Conservation (phyloP, 2,329 filamentous ascomycete genomes). For the Scedosporium aurantiacum region DNA sequence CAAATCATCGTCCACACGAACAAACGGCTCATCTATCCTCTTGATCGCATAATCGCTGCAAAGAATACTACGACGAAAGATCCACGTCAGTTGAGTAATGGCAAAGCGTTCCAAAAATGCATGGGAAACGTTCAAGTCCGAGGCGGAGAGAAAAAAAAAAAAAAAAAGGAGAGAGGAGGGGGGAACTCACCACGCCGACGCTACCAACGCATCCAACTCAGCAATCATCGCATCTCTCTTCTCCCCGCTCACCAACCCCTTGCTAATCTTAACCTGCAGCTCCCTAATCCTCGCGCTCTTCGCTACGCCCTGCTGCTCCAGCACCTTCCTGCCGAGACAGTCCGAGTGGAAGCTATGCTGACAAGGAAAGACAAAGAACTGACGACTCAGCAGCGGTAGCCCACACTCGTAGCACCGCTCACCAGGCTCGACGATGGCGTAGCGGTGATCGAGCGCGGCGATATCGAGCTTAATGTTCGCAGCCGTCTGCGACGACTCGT, state of each 20-base stretch:
- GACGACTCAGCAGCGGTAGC: constrained; percentile 72
- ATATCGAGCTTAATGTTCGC: constrained; percentile 87
- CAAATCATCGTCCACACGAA: constrained; percentile 58
- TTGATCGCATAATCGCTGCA: constrained; percentile 94
- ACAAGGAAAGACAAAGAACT: constrained; percentile 98
- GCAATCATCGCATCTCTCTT: constrained; percentile 73
- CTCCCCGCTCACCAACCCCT: constrained; percentile 56
- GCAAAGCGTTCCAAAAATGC: neutral
- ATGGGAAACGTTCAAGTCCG: neutral
- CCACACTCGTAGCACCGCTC: constrained; percentile 88
- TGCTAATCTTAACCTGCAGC: constrained; percentile 72
- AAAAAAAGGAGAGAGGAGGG: constrained; percentile 2
- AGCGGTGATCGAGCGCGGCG: constrained; percentile 71
- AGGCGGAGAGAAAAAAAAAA: neutral
- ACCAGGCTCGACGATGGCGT: constrained; percentile 92
- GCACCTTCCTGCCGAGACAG: constrained; percentile 75
- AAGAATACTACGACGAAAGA: constrained; percentile 52
- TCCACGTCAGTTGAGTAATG: constrained; percentile 12
- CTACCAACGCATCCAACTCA: constrained; percentile 87
- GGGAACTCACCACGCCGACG: constrained; percentile 64
- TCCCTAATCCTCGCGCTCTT: constrained; percentile 74
- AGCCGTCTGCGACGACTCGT: constrained; percentile 80
- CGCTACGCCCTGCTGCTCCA: constrained; percentile 67
- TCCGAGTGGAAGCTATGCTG: constrained; percentile 97
- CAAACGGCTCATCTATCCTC: constrained; percentile 86